Evolutionary conservation across 2,329 filamentous ascomycete genomes (phyloP), one percentile per base, ranked within the genome.

Genomic region (Plectosphaerella cucumerina): DNA sequence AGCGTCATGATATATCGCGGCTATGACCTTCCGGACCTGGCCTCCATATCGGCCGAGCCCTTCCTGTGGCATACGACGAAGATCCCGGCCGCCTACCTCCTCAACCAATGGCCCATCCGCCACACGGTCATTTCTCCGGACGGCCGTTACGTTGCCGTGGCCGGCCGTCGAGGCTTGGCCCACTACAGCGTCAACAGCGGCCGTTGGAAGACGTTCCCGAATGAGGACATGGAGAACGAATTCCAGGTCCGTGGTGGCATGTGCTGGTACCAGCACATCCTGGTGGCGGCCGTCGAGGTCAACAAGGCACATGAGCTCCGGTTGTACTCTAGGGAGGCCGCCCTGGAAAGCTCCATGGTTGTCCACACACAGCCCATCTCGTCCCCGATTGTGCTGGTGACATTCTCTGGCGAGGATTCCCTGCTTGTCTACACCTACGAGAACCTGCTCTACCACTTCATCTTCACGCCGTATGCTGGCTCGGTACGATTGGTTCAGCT

Each of bases 191-290:
- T 97, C 54, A 88, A 88, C 58, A 97, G 93, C 64, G 90, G 93
- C 23, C 82, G 94, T 52, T 99, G 94, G 94, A 97, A 96, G 66
- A 95, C 88, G 0, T 99, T 99, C 65, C 80, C 87, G 46, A 90
- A 92, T 60, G 80, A 85, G 22, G 82, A 80, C 26, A 81, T 86
- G 62, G 94, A 97, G 68, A 91, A 92, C 60, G 90, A 92, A 56
- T 99, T 99, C 64, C 84, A 90, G 21, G 90, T 99, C 14, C 80
- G 92, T 56, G 94, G 94, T 46, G 94, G 94, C 6, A 96, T 99
- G 92, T 97, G 93, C 66, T 99, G 94, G 94, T 92, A 96, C 65
- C 91, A 96, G 58, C 93, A 99, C 69, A 89, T 97, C 31, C 77
- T 99, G 17, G 89, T 97, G 50, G 92, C 91, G 37, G 91, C 93